phyloP scores from a whole-genome alignment of 2,329 filamentous ascomycete genomes.

The Ophiocordyceps camponoti-rufipedis region DNA sequence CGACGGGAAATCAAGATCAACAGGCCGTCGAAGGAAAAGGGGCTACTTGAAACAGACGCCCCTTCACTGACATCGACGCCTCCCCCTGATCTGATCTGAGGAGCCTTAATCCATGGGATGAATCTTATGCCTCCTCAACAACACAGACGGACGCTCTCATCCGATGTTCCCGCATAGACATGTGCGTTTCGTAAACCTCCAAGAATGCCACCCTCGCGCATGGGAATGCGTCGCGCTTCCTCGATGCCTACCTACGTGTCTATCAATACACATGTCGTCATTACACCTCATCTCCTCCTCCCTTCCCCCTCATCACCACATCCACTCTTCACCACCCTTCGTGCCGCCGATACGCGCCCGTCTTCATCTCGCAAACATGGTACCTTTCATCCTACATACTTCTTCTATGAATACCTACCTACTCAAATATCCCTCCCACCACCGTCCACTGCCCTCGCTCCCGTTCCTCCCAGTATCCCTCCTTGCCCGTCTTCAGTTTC shows the following conservation, averaged over 20 bases:
- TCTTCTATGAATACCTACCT: not conserved
- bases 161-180: too few species aligned
- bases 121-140: too few species aligned
- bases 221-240: not conserved
- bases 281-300: not conserved
- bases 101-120: too few species aligned
- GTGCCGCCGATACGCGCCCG: too few species aligned
- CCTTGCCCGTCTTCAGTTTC: conserved; percentile 62
- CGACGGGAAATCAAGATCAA: not conserved
- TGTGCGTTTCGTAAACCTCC: not conserved
- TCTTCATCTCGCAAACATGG: too few species aligned
- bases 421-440: conserved; percentile 30
- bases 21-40: not conserved
- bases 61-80: not conserved
- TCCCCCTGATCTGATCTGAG: too few species aligned
- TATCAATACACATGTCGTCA: not conserved
- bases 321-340: too few species aligned
- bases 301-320: not conserved
- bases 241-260: not conserved
- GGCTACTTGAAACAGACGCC: not conserved
- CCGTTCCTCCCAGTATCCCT: conserved; percentile 88
- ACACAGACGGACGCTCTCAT: too few species aligned
- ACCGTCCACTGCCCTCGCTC: conserved; percentile 46
- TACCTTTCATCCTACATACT: too few species aligned
- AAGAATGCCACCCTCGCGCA: not conserved